These are phyloP conservation scores for Globisporangium iwayamae DNA, from an alignment of 352 stramenopile genomes.

Conservation along the genomic window DNA sequence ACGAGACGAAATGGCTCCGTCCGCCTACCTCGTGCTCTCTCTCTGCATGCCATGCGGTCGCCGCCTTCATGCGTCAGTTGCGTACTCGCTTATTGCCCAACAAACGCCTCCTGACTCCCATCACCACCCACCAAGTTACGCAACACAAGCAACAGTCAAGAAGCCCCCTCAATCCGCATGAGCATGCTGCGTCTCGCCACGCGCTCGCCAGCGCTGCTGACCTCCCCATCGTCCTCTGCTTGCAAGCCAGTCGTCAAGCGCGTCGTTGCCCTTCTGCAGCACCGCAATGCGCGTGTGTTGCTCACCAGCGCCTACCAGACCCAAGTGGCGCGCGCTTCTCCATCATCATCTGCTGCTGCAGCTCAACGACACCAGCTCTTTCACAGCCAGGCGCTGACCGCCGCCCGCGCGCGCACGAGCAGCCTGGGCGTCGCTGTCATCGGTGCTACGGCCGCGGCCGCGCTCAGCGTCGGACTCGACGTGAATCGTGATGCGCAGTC, in stretches of 20 bases:
- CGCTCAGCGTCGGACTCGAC: conserved; percentile 39
- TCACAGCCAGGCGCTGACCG: background rate
- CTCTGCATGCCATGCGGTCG: no score
- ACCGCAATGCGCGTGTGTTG: conserved; percentile 10
- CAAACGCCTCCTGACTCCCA: background rate
- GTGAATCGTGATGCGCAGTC: conserved; percentile 32
- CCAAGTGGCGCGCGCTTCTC: background rate
- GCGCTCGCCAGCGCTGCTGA: conserved; percentile 2
- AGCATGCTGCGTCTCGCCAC: conserved; percentile 7
- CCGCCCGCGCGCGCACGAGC: background rate
- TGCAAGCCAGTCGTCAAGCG: no score
- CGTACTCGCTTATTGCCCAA: background rate
- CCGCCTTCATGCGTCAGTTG: background rate
- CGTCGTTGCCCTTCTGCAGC: background rate
- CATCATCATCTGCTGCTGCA: background rate
- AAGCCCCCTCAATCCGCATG: background rate
- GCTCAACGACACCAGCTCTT: background rate
- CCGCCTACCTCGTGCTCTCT: background rate
- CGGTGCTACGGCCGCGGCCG: conserved; percentile 42
- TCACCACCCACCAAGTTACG: background rate
- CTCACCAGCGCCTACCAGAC: conserved; percentile 15
- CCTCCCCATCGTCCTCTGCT: background rate
- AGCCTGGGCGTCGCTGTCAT: conserved; percentile 45
- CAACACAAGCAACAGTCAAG: background rate
- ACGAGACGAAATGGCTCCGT: conserved; percentile 3